These are phyloP conservation scores for Aspergillus floridensis DNA, from an alignment of 2,329 filamentous ascomycete species.

Conservation along the genomic window DNA sequence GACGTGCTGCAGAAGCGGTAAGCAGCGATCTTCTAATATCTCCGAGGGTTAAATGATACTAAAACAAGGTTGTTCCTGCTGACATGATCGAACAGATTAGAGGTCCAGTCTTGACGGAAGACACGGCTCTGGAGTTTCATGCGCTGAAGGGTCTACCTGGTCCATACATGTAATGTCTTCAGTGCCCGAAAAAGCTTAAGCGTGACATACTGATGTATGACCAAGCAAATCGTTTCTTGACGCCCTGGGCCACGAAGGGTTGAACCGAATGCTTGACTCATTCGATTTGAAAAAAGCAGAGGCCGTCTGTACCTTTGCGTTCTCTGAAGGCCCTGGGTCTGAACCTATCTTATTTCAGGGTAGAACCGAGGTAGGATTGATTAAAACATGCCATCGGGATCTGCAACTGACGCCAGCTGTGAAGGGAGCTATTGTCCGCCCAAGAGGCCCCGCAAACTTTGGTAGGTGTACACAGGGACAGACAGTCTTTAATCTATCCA, in stretches of 20 bases:
- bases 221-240: constrained; percentile 90
- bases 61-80: neutral
- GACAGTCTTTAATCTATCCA: neutral
- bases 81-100: constrained; percentile 55
- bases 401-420: constrained; percentile 5
- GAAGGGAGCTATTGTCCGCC: constrained; percentile 76
- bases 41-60: neutral
- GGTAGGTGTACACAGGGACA: constrained; percentile 57
- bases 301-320: constrained; percentile 94
- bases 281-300: constrained; percentile 89
- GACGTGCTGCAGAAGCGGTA: constrained; percentile 74
- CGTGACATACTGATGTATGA: constrained; percentile 6
- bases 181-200: constrained; percentile 28
- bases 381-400: neutral
- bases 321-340: constrained; percentile 78
- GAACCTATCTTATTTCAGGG: constrained; percentile 90
- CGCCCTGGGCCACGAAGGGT: constrained; percentile 73
- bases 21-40: constrained; percentile 19
- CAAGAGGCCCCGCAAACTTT: constrained; percentile 76
- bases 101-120: constrained; percentile 90
- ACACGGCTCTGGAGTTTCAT: constrained; percentile 91
- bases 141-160: constrained; percentile 88
- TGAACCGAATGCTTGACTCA: constrained; percentile 85
- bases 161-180: constrained; percentile 74
- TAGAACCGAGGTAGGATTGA: constrained; percentile 65